A percentile compares a stretch with the other conserved stretches of the same genome.
Conservation (phyloP, 2,329 filamentous ascomycete genomes). For the Aureobasidium subglaciale region DNA sequence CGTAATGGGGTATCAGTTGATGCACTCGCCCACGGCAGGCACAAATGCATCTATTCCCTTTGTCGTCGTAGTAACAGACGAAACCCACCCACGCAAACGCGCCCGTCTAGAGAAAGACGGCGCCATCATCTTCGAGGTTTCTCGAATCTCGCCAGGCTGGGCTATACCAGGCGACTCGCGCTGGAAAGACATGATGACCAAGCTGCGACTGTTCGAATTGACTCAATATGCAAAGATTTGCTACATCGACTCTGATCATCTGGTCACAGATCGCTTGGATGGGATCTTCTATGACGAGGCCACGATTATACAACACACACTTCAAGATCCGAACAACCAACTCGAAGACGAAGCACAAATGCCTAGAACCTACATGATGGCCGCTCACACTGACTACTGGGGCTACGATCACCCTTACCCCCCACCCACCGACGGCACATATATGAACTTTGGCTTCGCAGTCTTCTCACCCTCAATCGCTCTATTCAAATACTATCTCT, state of each 20-base stretch:
- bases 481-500: constrained; percentile 33
- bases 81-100: constrained; percentile 30
- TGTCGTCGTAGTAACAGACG: constrained; percentile 31
- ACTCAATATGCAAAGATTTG: constrained; percentile 29
- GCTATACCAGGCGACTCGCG: constrained; percentile 22
- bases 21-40: constrained; percentile 29
- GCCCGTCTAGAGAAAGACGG: constrained; percentile 30
- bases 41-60: constrained; percentile 32
- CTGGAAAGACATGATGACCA: constrained; percentile 32
- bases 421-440: constrained; percentile 21
- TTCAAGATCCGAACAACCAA: constrained; percentile 19
- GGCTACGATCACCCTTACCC: constrained; percentile 22
- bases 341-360: constrained; percentile 29
- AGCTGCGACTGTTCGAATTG: constrained; percentile 31
- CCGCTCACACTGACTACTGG: constrained; percentile 27
- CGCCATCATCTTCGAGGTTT: constrained; percentile 30
- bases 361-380: constrained; percentile 36
- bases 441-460: constrained; percentile 34
- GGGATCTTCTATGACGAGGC: constrained; percentile 32
- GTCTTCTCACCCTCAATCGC: constrained; percentile 28
- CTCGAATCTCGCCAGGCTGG: constrained; percentile 28
- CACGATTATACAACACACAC: constrained; percentile 26
- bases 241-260: constrained; percentile 30
- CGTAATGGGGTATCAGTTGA: constrained; percentile 32
- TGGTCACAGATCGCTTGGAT: constrained; percentile 26